phyloP scores from a whole-genome alignment of 176 grass and related monocot genomes.

The Oryza meridionalis region DNA sequence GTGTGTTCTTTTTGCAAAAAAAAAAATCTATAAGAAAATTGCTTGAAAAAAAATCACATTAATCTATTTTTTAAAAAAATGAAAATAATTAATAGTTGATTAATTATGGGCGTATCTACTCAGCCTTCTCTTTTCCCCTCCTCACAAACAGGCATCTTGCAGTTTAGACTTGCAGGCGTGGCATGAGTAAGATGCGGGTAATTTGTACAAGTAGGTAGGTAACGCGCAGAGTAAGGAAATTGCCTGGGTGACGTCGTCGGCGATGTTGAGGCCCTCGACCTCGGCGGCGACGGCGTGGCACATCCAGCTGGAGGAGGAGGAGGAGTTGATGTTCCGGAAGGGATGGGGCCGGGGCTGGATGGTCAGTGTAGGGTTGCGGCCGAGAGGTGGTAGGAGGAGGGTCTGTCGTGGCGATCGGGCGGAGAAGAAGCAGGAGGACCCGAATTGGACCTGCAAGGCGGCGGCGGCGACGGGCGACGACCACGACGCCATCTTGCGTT shows the following conservation, averaged over 20 bases:
- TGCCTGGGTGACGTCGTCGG: slow-evolving; percentile 86
- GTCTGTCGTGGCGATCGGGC: slow-evolving; percentile 12
- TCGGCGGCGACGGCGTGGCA: slow-evolving; percentile 63
- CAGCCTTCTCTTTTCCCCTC: too few species aligned
- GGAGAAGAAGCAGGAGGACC: slow-evolving; percentile 1
- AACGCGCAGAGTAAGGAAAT: neutral
- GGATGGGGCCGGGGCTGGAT: neutral
- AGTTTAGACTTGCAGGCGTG: neutral
- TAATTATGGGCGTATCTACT: too few species aligned
- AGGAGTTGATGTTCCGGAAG: neutral
- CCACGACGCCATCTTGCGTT: slow-evolving; percentile 37
- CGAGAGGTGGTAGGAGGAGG: slow-evolving; percentile 12
- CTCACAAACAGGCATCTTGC: neutral
- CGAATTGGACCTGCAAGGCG: slow-evolving; percentile 17
- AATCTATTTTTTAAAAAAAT: too few species aligned
- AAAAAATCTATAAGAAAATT: too few species aligned
- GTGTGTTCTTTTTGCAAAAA: too few species aligned
- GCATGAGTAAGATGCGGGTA: neutral
- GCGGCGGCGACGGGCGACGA: slow-evolving; percentile 31
- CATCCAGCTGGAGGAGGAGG: slow-evolving; percentile 30
- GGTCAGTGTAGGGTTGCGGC: slow-evolving; percentile 8
- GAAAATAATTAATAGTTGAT: too few species aligned
- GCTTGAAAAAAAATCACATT: too few species aligned
- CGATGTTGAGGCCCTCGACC: slow-evolving; percentile 89
- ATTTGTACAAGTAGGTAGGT: neutral